phyloP scores from a whole-genome alignment of 306 rosid genomes.

The Parietaria judaica region DNA sequence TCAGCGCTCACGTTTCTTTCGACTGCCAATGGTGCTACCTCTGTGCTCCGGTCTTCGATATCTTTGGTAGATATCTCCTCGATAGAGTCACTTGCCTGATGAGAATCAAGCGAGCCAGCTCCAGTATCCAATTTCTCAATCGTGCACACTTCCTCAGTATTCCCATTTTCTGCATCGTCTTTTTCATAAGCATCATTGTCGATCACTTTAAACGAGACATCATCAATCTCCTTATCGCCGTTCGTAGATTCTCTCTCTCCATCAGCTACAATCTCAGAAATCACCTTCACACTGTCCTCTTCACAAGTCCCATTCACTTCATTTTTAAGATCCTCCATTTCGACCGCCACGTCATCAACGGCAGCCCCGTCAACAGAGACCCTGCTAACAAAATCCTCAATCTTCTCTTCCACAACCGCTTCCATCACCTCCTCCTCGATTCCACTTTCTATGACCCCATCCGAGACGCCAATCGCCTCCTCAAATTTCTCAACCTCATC shows the following conservation, averaged over 20 bases:
- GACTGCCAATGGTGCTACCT: slow-evolving; percentile 19
- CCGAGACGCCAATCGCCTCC: slow-evolving; percentile 32
- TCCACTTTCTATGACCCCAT: slow-evolving; percentile 1
- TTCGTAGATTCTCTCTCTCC: slow-evolving; percentile 20
- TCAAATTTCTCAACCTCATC: slow-evolving; percentile 37
- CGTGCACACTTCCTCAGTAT: slow-evolving; percentile 22
- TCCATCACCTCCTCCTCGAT: slow-evolving; percentile 6
- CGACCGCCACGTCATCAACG: slow-evolving; percentile 35
- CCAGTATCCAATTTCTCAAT: slow-evolving; percentile 24
- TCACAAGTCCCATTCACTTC: slow-evolving; percentile 22
- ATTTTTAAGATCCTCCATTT: slow-evolving; percentile 16
- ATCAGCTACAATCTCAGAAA: slow-evolving; percentile 22
- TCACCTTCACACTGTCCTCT: slow-evolving; percentile 32
- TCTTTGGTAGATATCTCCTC: slow-evolving; percentile 23
- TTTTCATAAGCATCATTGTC: slow-evolving; percentile 26
- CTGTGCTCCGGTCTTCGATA: slow-evolving; percentile 23
- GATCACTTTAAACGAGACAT: slow-evolving; percentile 5
- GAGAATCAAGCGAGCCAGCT: slow-evolving; percentile 25
- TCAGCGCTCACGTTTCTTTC: slow-evolving; percentile 21
- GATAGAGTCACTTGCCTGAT: slow-evolving; percentile 26
- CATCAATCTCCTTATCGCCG: slow-evolving; percentile 25
- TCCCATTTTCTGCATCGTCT: slow-evolving; percentile 23
- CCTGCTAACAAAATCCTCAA: no score
- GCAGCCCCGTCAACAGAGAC: slow-evolving; percentile 1
- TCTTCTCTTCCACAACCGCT: slow-evolving; percentile 3